phyloP scores from a whole-genome alignment of 2,329 filamentous ascomycete genomes.

The Teratosphaeria destructans region DNA sequence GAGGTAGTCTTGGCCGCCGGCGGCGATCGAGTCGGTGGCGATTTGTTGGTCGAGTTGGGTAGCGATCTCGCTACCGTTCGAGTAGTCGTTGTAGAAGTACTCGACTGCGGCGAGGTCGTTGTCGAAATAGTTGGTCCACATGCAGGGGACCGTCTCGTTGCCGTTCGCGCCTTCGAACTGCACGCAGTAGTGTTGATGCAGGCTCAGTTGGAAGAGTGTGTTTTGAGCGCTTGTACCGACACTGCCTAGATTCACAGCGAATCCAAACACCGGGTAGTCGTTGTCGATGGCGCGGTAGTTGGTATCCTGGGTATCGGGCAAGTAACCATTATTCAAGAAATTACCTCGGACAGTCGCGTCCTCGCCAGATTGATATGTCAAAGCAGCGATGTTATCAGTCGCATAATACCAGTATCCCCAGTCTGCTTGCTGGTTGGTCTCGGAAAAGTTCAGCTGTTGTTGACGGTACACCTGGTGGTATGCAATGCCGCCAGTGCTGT shows the following conservation, averaged over 20 bases:
- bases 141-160: slow-evolving; percentile 30
- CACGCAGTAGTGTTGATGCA: slow-evolving; percentile 39
- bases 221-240: slow-evolving; percentile 28
- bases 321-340: slow-evolving; percentile 35
- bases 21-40: slow-evolving; percentile 32
- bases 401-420: slow-evolving; percentile 39
- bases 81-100: slow-evolving; percentile 42
- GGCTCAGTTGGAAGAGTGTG: slow-evolving; percentile 41
- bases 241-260: slow-evolving; percentile 37
- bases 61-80: slow-evolving; percentile 24
- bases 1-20: slow-evolving; percentile 39
- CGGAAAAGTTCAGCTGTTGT: slow-evolving; percentile 37
- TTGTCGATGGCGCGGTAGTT: slow-evolving; percentile 40
- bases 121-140: slow-evolving; percentile 40
- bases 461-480: slow-evolving; percentile 51
- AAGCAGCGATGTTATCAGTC: slow-evolving; percentile 30
- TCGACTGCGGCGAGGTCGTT: slow-evolving; percentile 32
- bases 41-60: slow-evolving; percentile 34
- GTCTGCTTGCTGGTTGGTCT: slow-evolving; percentile 38
- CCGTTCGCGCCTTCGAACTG: slow-evolving; percentile 38
- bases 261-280: slow-evolving; percentile 44
- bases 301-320: slow-evolving; percentile 38
- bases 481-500: slow-evolving; percentile 30
- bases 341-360: slow-evolving; percentile 36
- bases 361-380: slow-evolving; percentile 39